Base-by-base conservation (phyloP, 2,329 filamentous ascomycete species). In the Curvularia sp. region DNA sequence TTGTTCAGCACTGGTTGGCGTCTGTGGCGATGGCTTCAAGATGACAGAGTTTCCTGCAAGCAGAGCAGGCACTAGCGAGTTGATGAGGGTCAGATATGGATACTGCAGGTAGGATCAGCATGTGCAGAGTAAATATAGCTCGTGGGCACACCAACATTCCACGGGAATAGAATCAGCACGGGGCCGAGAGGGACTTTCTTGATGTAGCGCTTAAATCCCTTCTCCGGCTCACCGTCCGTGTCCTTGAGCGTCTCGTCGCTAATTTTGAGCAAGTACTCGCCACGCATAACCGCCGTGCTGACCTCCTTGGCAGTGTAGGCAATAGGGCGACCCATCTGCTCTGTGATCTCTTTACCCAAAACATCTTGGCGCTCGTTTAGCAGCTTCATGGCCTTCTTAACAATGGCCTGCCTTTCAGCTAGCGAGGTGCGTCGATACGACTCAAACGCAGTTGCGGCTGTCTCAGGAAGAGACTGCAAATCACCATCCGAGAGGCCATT, bases 241-340 rank as follows among this genome's bases (percentile, higher is more conserved):
- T 96, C 90, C 71, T 88, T 86, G 53, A 98, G 83, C 1, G 86
- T 87, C 42, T 95, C 90, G 10, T 88, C 86, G 68, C 90, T 92
- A 63, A 97, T 89, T 75, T 91, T 92, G 69, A 96, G 84, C 57
- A 98, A 82, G 74, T 96, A 96, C 73, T 96, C 88, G 64, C 89
- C 91, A 63, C 94, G 87, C 80, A 90, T 91, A 65, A 96, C 86
- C 7, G 93, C 93, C 15, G 94, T 98, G 30, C 86, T 81, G 66
- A 98, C 85, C 81, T 98, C 94, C 67, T 88, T 92, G 47, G 85
- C 88, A 0, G 91, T 91, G 77, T 94, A 97, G 38, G 90, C 86
- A 70, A 97, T 97, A 33, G 94, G 94, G 20, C 94, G 86, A 42
- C 94, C 94, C 93, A 98, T 98, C 81, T 98, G 93, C 75, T 92